These are phyloP conservation scores for Prillingera fragicola DNA, from an alignment of 1,284 basidiomycete species.

Conservation along the genomic window DNA sequence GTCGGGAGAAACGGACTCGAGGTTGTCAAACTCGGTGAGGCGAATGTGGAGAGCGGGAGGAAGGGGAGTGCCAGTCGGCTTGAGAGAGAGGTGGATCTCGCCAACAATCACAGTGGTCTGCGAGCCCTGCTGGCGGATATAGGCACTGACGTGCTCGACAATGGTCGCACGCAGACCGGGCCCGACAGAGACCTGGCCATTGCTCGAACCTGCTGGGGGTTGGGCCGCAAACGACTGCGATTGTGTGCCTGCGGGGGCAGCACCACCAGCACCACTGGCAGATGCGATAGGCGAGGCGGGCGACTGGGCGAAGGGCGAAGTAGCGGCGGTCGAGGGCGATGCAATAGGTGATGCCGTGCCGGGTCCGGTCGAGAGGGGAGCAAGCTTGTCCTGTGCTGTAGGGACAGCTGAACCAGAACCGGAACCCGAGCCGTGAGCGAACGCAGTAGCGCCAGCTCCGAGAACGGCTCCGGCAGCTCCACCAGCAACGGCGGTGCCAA, in stretches of 20 bases:
- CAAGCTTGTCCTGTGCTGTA: background rate
- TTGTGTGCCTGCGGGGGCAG: too few species aligned
- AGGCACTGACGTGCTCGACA: conserved; percentile 52
- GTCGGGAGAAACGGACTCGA: conserved; percentile 54
- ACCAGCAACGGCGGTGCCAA: background rate
- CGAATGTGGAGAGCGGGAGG: conserved; percentile 42
- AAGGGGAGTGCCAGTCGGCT: background rate
- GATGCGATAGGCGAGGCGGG: too few species aligned
- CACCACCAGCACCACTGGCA: too few species aligned
- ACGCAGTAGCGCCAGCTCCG: background rate
- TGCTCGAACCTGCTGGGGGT: too few species aligned
- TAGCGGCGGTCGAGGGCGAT: background rate
- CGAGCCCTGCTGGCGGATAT: conserved; percentile 33
- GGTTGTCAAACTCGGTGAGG: conserved; percentile 49
- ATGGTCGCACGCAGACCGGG: conserved; percentile 48
- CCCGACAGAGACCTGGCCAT: conserved; percentile 6
- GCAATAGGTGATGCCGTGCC: background rate
- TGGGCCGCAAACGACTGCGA: too few species aligned
- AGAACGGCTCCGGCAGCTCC: conserved; percentile 4
- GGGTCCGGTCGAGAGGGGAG: conserved; percentile 9
- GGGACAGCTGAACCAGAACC: background rate
- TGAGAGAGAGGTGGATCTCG: conserved; percentile 42
- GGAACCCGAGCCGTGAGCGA: background rate
- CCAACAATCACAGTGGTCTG: conserved; percentile 32
- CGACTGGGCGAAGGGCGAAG: conserved; percentile 12